phyloP scores from a whole-genome alignment of 495 filamentous ascomycete species.

The Penicillium coffeae region DNA sequence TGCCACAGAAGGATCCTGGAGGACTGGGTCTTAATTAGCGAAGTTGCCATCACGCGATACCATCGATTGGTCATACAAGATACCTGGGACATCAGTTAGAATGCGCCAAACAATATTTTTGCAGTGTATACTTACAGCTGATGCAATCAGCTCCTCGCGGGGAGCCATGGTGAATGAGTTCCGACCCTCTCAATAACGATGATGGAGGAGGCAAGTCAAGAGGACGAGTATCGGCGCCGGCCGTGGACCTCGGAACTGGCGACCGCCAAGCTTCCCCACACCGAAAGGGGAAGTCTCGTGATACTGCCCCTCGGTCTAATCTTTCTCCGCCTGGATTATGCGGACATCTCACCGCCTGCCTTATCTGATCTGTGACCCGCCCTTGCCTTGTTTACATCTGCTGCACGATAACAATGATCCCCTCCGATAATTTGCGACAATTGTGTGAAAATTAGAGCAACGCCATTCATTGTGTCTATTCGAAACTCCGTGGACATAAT shows the following conservation, averaged over 20 bases:
- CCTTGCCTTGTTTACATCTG: conserved; percentile 28
- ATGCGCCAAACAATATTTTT: conserved; percentile 2
- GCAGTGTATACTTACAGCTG: conserved; percentile 57
- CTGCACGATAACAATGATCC: conserved; percentile 18
- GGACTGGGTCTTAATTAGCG: conserved; percentile 55
- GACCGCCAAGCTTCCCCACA: conserved; percentile 38
- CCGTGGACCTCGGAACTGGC: conserved; percentile 42
- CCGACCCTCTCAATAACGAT: conserved; percentile 8
- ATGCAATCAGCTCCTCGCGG: conserved; percentile 80
- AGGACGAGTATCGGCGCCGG: conserved; percentile 24
- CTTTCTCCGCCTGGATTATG: conserved; percentile 8
- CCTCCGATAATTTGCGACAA: conserved; percentile 8
- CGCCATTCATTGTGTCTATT: neutral
- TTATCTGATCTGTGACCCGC: conserved; percentile 2
- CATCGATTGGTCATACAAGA: conserved; percentile 30
- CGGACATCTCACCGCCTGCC: neutral
- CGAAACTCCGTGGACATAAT: neutral
- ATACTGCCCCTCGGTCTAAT: conserved; percentile 10
- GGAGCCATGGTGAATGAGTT: conserved; percentile 53
- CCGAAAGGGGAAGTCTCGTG: conserved; percentile 30
- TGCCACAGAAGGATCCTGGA: conserved; percentile 89
- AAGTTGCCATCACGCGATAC: conserved; percentile 5
- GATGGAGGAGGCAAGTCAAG: conserved; percentile 12
- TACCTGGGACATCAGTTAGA: conserved; percentile 28
- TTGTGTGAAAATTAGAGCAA: conserved; percentile 1